Conservation (phyloP, 73 alveolate species). For the Paramecium sonneborni region DNA sequence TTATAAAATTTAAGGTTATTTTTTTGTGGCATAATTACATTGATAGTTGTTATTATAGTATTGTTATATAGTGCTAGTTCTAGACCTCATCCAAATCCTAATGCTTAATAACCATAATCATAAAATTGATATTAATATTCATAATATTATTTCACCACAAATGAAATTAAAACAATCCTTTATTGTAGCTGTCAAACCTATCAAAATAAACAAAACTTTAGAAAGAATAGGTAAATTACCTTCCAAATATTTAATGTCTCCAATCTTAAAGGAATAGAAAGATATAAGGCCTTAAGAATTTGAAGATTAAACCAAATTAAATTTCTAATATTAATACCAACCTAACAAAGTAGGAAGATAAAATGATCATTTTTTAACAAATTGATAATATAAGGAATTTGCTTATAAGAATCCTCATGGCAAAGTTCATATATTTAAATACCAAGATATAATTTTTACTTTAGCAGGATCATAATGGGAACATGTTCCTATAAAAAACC, state of each 20-base stretch:
- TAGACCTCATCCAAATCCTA: not conserved
- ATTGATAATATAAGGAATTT: not conserved
- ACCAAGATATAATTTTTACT: conserved; percentile 44
- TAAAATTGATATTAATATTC: not conserved
- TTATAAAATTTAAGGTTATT: not conserved
- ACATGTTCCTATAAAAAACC: conserved; percentile 39
- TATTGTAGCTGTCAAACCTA: not conserved
- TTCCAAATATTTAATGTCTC: not conserved
- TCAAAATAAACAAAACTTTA: not conserved
- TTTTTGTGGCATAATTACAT: not conserved
- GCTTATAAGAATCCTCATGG: conserved; percentile 34
- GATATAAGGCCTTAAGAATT: not conserved
- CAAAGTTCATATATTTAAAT: conserved; percentile 61
- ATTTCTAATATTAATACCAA: not conserved
- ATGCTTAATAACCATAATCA: not conserved
- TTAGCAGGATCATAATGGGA: conserved; percentile 60
- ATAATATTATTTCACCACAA: not conserved
- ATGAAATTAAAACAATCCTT: not conserved
- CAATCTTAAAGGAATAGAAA: not conserved
- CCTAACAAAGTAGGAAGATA: not conserved
- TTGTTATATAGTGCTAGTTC: conserved; percentile 4
- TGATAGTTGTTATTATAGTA: conserved; percentile 23
- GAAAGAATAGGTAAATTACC: not conserved
- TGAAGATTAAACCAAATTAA: not conserved
- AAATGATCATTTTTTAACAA: not conserved